Percentiles rank a stretch among this genome's conserved stretches.
These are phyloP conservation scores for Geotrichum reessii DNA, from an alignment of 1,139 yeast species.

Conservation along the genomic window DNA sequence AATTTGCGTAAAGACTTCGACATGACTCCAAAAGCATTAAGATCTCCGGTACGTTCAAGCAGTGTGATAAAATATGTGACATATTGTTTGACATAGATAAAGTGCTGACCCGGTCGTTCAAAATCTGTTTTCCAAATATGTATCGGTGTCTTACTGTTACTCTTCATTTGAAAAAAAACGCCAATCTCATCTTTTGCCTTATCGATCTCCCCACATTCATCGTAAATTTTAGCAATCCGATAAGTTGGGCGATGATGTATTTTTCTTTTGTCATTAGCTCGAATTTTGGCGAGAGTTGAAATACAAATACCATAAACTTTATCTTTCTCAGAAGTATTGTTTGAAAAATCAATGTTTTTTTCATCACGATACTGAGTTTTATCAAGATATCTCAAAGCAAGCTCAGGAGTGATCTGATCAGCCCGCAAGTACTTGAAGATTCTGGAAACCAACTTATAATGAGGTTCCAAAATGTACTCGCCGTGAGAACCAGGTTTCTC, in stretches of 20 bases:
- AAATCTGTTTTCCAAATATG: slow-evolving; percentile 90
- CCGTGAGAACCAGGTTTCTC: slow-evolving; percentile 37
- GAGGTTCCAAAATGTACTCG: slow-evolving; percentile 65
- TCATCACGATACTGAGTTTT: slow-evolving; percentile 26
- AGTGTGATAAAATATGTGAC: slow-evolving; percentile 58
- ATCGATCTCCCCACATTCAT: slow-evolving; percentile 49
- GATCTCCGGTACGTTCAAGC: slow-evolving; percentile 50
- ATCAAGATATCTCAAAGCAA: slow-evolving; percentile 42
- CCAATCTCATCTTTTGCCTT: slow-evolving; percentile 63
- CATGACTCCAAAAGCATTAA: slow-evolving; percentile 53
- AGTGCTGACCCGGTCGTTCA: slow-evolving; percentile 92
- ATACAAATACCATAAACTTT: slow-evolving; percentile 35
- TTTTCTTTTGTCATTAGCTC: slow-evolving; percentile 64
- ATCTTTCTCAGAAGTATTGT: slow-evolving; percentile 13
- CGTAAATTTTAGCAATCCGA: slow-evolving; percentile 60
- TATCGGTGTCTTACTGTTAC: slow-evolving; percentile 61
- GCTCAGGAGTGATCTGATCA: slow-evolving; percentile 35
- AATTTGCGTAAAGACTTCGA: slow-evolving; percentile 69
- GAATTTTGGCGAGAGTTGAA: slow-evolving; percentile 39
- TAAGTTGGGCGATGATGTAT: slow-evolving; percentile 90
- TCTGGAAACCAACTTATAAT: slow-evolving; percentile 56
- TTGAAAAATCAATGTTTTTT: slow-evolving; percentile 13
- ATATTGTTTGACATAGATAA: slow-evolving; percentile 68
- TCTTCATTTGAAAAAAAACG: slow-evolving; percentile 56
- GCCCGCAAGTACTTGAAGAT: slow-evolving; percentile 51